Conservation (phyloP, 352 stramenopile species). For the Globisporangium uncinulatum region DNA sequence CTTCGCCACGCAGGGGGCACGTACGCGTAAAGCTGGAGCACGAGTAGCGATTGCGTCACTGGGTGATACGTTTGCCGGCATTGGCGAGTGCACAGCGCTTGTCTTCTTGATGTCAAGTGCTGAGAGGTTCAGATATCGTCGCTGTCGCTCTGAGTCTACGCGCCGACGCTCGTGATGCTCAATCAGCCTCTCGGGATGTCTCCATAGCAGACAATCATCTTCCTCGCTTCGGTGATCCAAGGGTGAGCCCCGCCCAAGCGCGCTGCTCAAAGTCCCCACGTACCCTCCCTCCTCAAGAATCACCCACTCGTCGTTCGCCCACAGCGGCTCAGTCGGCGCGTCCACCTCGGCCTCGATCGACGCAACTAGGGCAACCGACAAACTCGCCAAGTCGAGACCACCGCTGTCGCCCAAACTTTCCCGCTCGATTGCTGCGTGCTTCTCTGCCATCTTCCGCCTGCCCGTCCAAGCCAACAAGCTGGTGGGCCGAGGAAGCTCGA, state of each 20-base stretch:
- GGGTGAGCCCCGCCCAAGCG: neutral
- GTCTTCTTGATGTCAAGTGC: neutral
- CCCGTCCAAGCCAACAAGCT: no score
- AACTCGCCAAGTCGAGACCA: neutral
- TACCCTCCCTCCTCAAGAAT: constrained; percentile 45
- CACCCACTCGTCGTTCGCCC: constrained; percentile 39
- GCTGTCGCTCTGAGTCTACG: constrained; percentile 1
- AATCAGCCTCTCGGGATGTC: constrained; percentile 27
- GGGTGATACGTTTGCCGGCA: neutral
- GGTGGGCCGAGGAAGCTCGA: no score
- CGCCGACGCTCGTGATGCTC: constrained; percentile 23
- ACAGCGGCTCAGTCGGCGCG: constrained; percentile 11
- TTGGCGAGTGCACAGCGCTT: neutral
- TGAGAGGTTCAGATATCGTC: neutral
- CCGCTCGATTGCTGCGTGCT: no score
- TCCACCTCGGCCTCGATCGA: neutral
- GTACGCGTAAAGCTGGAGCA: neutral
- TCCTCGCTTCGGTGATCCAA: constrained; percentile 7
- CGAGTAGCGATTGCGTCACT: neutral
- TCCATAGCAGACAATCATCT: constrained; percentile 27
- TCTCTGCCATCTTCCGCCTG: no score
- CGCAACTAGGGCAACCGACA: neutral
- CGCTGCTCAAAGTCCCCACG: constrained; percentile 14
- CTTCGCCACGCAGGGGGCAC: neutral
- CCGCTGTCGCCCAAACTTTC: no score